A percentile compares a stretch with the other conserved stretches of the same genome.
Evolutionary conservation across 139 green algal genomes (phyloP).

Genomic region (Yamagishiella unicocca): DNA sequence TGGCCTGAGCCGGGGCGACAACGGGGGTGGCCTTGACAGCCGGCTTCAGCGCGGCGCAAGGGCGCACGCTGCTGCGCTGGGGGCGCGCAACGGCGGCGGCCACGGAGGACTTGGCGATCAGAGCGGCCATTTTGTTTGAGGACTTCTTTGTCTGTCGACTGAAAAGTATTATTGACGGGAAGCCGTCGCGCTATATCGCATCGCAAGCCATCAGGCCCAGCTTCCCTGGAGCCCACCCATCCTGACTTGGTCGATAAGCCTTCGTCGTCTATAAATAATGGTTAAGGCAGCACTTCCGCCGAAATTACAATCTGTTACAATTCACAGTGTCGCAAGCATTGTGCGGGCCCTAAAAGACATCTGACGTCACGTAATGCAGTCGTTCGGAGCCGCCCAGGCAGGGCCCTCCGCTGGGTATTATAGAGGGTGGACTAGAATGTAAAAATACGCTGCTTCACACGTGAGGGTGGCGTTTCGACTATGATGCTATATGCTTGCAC

Average conservation of each 20-base stretch:
- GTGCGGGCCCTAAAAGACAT: too few relatives aligned
- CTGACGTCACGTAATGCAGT: too few relatives aligned
- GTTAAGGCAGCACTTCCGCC: background rate
- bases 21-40: constrained; percentile 47
- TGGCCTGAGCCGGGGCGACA: constrained; percentile 73
- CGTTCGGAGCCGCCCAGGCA: too few relatives aligned
- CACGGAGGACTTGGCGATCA: constrained; percentile 49
- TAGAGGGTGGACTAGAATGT: too few relatives aligned
- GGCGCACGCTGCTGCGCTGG: constrained; percentile 1
- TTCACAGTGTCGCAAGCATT: too few relatives aligned
- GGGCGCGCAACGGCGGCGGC: constrained; percentile 37
- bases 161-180: too few relatives aligned
- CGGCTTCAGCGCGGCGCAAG: constrained; percentile 45
- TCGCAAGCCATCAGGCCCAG: background rate
- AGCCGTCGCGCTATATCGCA: too few relatives aligned
- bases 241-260: background rate
- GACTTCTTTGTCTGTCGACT: background rate
- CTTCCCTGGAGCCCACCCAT: background rate
- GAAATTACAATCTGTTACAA: too few relatives aligned
- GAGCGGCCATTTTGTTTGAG: constrained; percentile 46
- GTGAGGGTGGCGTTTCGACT: too few relatives aligned
- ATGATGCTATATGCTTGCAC: too few relatives aligned
- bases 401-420: too few relatives aligned
- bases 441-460: too few relatives aligned
- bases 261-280: background rate